Evolutionary conservation across 306 rosid species (phyloP), one percentile per base, ranked within the genome.

Genomic region (Cicer yamashitae): DNA sequence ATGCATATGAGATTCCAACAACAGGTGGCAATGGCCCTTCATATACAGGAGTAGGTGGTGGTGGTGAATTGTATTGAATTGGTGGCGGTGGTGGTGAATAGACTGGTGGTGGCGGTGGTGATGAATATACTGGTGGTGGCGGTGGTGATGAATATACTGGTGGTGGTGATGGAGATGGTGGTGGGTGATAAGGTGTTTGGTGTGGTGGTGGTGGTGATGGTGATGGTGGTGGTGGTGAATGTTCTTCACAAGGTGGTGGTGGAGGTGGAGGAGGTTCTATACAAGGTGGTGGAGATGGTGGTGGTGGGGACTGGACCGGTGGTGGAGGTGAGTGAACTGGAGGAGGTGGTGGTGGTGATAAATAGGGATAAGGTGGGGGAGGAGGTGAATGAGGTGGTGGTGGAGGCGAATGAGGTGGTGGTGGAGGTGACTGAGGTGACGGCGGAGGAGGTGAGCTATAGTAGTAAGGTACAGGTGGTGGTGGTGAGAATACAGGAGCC

Each of bases 21-120:
- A 90, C 82, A 14, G 98, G 97, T 75, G 98, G 97, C 88, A 91
- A 82, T 54, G 98, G 96, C 77, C 97, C 97, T 86, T 91, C 90
- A 84, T 94, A 91, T 84, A 87, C 94, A 73, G 98, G 98, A 3
- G 34, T 30, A 30, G 34, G 34, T 22, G 94, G 84, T 8, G 96
- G 85, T 3, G 79, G 71, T 5, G 79, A 38, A 81, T 57, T 0
- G 85, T 86, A 1, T 81, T 37, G 11, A n/a, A n/a, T 7, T 7
- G 91, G 87, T 6, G 96, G 74, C 4, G 96, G 74, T 6, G 82
- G 75, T 1, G 75, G 63, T 9, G 48, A 14, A n/a, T 78, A 62
- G 2, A 67, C 76, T 20, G 86, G 79, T 0, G 90, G 67, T 25
- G 91, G 85, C 1, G 88, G 88, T 2, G 90, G 82, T 5, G 90